Percentiles rank a stretch among this genome's conserved stretches.
phyloP scores from a whole-genome alignment of 78 protist genomes.

The Polysphondylium violaceum region DNA sequence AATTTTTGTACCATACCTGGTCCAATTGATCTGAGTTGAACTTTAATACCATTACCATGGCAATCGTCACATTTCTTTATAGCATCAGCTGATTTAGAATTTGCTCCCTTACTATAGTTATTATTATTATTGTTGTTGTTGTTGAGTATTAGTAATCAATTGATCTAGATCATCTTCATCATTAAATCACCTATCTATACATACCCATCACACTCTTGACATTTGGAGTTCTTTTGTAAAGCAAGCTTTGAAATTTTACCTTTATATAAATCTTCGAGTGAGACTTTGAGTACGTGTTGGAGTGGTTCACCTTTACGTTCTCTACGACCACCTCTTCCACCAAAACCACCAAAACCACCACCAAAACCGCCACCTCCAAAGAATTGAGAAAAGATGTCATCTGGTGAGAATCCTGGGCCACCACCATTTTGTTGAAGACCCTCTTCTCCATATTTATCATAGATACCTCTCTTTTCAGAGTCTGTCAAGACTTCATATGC shows the following conservation, averaged over 20 bases:
- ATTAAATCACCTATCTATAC: not conserved
- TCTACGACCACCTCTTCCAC: slow-evolving; percentile 70
- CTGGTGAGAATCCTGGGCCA: slow-evolving; percentile 73
- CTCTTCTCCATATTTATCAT: slow-evolving; percentile 96
- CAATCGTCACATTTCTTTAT: slow-evolving; percentile 89
- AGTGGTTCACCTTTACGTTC: slow-evolving; percentile 83
- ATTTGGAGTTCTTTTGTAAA: slow-evolving; percentile 87
- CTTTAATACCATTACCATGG: slow-evolving; percentile 88
- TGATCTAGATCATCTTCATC: slow-evolving; percentile 49
- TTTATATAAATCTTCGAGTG: slow-evolving; percentile 97
- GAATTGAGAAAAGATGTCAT: slow-evolving; percentile 87
- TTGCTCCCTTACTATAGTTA: slow-evolving; percentile 77
- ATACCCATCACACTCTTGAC: slow-evolving; percentile 93
- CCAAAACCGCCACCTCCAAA: slow-evolving; percentile 93
- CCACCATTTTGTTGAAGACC: slow-evolving; percentile 92
- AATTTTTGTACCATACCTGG: slow-evolving; percentile 96
- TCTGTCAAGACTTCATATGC: slow-evolving; percentile 96
- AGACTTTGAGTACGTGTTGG: slow-evolving; percentile 70
- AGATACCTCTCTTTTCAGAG: slow-evolving; percentile 89
- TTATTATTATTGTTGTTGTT: not conserved
- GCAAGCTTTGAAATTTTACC: slow-evolving; percentile 94
- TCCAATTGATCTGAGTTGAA: slow-evolving; percentile 89
- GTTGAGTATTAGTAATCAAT: no score
- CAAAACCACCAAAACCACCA: slow-evolving; percentile 86
- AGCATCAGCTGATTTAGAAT: slow-evolving; percentile 33